A percentile compares a stretch with the other conserved stretches of the same genome.
Evolutionary conservation across 1,139 yeast species (phyloP).

Genomic region (Candida pseudoviswanathii): DNA sequence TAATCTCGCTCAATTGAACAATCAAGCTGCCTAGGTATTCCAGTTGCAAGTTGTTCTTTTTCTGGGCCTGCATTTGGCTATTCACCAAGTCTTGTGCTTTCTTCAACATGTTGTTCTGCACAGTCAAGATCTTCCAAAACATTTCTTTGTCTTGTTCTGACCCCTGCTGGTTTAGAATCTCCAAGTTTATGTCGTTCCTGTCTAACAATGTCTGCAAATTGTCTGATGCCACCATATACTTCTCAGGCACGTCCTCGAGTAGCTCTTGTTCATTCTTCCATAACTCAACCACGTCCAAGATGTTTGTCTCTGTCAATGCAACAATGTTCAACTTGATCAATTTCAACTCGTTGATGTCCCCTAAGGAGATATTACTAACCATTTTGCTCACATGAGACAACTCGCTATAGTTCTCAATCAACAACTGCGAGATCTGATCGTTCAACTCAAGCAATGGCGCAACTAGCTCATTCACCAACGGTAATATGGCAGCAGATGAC

Average conservation of each 20-base stretch:
- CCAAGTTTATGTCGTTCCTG: slow-evolving; percentile 28
- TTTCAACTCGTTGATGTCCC: slow-evolving; percentile 28
- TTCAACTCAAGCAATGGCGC: slow-evolving; percentile 22
- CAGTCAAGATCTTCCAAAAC: slow-evolving; percentile 43
- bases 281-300: slow-evolving; percentile 20
- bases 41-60: slow-evolving; percentile 20
- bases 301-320: slow-evolving; percentile 21
- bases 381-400: slow-evolving; percentile 22
- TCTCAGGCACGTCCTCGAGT: slow-evolving; percentile 32
- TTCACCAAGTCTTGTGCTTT: slow-evolving; percentile 39
- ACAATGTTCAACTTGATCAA: slow-evolving; percentile 27
- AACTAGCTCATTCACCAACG: slow-evolving; percentile 9
- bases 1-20: slow-evolving; percentile 43
- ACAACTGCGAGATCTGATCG: slow-evolving; percentile 25
- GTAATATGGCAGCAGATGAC: slow-evolving; percentile 9
- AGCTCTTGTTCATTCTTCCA: slow-evolving; percentile 27
- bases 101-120: slow-evolving; percentile 41
- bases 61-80: slow-evolving; percentile 19
- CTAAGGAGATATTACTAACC: slow-evolving; percentile 26
- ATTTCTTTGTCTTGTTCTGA: slow-evolving; percentile 16
- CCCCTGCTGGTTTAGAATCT: slow-evolving; percentile 15
- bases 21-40: slow-evolving; percentile 38
- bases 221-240: slow-evolving; percentile 44
- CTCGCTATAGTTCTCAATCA: slow-evolving; percentile 27
- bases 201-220: slow-evolving; percentile 47